A percentile compares a stretch with the other conserved stretches of the same genome.
These are phyloP conservation scores for Cryptococcus maquisensis DNA, from an alignment of 1,284 basidiomycete genomes.

Conservation along the genomic window DNA sequence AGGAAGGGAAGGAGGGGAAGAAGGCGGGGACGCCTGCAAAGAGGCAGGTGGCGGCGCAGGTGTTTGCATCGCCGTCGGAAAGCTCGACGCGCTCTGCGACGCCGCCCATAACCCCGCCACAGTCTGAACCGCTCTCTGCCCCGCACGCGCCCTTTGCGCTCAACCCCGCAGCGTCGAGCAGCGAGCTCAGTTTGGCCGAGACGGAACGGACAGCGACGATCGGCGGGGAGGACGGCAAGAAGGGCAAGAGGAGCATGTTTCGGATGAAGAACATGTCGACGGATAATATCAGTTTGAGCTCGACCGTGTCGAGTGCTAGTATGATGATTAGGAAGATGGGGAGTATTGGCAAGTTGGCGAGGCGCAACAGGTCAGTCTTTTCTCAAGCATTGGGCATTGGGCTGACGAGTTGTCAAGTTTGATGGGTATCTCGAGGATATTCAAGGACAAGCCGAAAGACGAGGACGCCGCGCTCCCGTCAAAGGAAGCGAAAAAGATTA, in stretches of 20 bases:
- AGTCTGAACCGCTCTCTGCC: constrained; percentile 24
- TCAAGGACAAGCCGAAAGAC: constrained; percentile 79
- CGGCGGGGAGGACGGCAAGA: constrained; percentile 52
- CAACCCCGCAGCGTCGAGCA: constrained; percentile 31
- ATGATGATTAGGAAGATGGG: constrained; percentile 98
- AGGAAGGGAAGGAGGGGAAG: constrained; percentile 27
- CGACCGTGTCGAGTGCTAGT: constrained; percentile 92
- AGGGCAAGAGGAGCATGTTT: constrained; percentile 55
- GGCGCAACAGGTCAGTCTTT: constrained; percentile 61
- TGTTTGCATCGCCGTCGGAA: constrained; percentile 27
- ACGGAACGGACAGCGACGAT: constrained; percentile 39
- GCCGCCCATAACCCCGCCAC: constrained; percentile 11
- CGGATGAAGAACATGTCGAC: constrained; percentile 90
- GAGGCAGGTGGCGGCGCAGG: constrained; percentile 11
- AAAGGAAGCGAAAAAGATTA: constrained; percentile 57
- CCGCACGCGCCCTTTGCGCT: constrained; percentile 32
- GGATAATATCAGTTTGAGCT: constrained; percentile 94
- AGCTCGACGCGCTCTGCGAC: constrained; percentile 31
- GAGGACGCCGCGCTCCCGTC: constrained; percentile 50
- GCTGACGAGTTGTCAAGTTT: constrained; percentile 50
- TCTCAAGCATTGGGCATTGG: neutral
- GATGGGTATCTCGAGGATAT: constrained; percentile 87
- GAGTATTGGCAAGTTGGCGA: constrained; percentile 83
- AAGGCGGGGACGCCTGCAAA: constrained; percentile 15
- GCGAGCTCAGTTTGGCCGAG: constrained; percentile 39